Conservation (phyloP, 257 asterid genomes). For the Solanum pinnatisectum region DNA sequence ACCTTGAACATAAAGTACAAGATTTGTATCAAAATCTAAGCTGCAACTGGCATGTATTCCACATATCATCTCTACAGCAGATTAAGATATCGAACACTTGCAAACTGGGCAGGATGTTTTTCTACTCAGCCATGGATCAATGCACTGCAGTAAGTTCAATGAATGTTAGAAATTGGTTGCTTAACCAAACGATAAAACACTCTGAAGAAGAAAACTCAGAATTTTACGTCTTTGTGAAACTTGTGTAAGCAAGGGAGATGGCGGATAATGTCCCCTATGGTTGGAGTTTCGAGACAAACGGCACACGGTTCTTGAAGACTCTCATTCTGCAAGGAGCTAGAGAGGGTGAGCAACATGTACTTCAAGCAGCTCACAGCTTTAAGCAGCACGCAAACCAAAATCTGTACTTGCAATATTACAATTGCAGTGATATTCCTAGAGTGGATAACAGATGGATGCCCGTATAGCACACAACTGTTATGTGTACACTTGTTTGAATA, state of each 20-base stretch:
- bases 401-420: neutral
- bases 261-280: constrained; percentile 62
- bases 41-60: neutral
- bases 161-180: neutral
- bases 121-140: constrained; percentile 93
- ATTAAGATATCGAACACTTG: constrained; percentile 68
- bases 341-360: neutral
- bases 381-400: neutral
- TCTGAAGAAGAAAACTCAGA: neutral
- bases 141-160: constrained; percentile 46
- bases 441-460: neutral
- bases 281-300: constrained; percentile 79
- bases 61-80: neutral
- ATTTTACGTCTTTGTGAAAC: constrained; percentile 83
- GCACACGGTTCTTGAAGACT: constrained; percentile 71
- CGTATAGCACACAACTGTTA: neutral
- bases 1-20: neutral
- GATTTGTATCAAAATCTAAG: neutral
- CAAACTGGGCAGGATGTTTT: constrained; percentile 77
- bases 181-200: neutral
- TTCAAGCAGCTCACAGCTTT: neutral
- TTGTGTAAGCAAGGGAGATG: constrained; percentile 97
- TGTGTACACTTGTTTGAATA: neutral
- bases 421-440: neutral
- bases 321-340: constrained; percentile 42